Evolutionary conservation across 2,329 filamentous ascomycete genomes (phyloP).

Genomic region (Penicillium sumatraense): DNA sequence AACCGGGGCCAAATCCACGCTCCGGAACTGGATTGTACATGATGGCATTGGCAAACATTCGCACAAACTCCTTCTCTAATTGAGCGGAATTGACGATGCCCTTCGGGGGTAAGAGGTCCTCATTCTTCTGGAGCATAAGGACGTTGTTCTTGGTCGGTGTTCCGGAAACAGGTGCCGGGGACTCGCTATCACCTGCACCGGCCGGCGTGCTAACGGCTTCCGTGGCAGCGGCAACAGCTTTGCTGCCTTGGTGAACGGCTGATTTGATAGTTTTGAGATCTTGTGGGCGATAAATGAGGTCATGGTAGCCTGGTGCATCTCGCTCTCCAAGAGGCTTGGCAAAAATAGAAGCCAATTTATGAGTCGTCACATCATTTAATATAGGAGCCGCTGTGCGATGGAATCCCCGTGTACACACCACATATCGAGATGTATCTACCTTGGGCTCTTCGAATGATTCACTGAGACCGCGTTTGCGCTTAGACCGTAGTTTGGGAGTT

Average conservation of each 20-base stretch:
- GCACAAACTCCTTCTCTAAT: constrained; percentile 87
- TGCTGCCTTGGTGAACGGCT: constrained; percentile 62
- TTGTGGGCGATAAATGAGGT: constrained; percentile 74
- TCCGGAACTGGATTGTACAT: constrained; percentile 94
- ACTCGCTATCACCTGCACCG: constrained; percentile 62
- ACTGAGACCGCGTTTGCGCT: constrained; percentile 47
- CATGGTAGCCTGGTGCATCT: constrained; percentile 75
- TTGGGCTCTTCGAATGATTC: constrained; percentile 39
- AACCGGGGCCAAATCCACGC: constrained; percentile 68
- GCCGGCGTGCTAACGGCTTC: constrained; percentile 70
- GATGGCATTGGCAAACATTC: constrained; percentile 97
- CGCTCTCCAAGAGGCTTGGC: constrained; percentile 74
- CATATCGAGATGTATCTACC: constrained; percentile 39
- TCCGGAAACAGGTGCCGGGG: constrained; percentile 36
- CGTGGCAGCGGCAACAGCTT: constrained; percentile 48
- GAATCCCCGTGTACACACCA: constrained; percentile 51
- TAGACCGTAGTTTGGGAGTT: constrained; percentile 35
- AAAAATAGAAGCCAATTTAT: constrained; percentile 80
- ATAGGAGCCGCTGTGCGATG: constrained; percentile 73
- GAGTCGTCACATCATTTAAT: constrained; percentile 75
- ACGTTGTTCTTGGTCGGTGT: constrained; percentile 47
- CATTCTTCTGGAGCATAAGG: constrained; percentile 59
- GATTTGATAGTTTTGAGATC: constrained; percentile 78
- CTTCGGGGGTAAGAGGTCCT: constrained; percentile 81
- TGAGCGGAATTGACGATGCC: constrained; percentile 93